Base-by-base conservation (phyloP, 257 asterid species). In the Jacaranda mimosifolia region DNA sequence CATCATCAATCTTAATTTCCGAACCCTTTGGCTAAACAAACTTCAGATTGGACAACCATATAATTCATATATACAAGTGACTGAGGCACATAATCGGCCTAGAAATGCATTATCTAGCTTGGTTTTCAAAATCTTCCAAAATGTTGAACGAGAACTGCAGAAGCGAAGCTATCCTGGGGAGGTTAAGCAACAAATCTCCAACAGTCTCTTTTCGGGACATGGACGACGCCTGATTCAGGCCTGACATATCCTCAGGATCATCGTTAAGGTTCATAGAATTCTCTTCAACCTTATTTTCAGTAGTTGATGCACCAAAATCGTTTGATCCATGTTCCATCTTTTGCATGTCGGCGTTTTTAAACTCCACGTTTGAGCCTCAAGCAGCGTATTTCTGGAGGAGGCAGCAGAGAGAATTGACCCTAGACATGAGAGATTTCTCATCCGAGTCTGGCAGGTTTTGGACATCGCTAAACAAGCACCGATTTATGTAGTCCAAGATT, bases 331-430 rank as follows among this genome's bases (percentile, higher is more conserved):
- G 87, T 58, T 74, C 89, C 66, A 73, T 78, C 84, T 83, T 85
- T 1, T 75, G 87, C 63, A 55, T 21, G 67, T 69, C 38, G 4
- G 86, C 91, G 26, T 76, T 74, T 57, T 63, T 87, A 53, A 57
- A 46, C 12, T 53, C 81, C 35, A 45, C 3, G 18, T 26, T 52
- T 40, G 90, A 70, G 36, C 66, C 84, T n/a, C 82, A 40, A 13
- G 81, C 62, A 14, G 88, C 58, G 40, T 92, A n/a, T 80, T 89
- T 92, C 87, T 93, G 99, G 73, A 96, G 87, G 80, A 93, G 97
- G 73, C 97, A 90, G 90, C 99, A 92, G 3, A 96, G 96, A 38
- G 99, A 93, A 75, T 93, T 87, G 69, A 96, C 98, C 82, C 98
- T 83, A 12, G 97, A 74, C 96, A 93, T 87, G 70, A 96, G 97